Evolutionary conservation across 83 land plant species (phyloP), one percentile per base, ranked within the genome.

Genomic region (Picea mariana): DNA sequence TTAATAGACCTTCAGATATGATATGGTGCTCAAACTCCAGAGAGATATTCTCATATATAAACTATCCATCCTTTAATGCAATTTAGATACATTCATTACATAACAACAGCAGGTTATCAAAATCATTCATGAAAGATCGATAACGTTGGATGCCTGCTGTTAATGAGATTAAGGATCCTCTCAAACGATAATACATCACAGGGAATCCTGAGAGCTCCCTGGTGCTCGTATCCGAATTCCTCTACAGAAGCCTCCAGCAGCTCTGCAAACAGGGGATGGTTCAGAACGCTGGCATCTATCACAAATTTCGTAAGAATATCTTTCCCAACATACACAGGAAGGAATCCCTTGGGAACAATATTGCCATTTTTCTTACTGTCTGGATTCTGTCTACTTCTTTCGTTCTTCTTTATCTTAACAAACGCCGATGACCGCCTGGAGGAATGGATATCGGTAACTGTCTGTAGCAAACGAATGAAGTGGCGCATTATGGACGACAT

Each of bases 181-280:
- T 71, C 23, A 71, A 71, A 71, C 52, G 42, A 71, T 9, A 42
- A 34, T 3, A 71, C 6, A 40, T 71, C 75, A 71, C 75, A 71
- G 20, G 75, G 75, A 71, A 71, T 71, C 52, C 75, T 71, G 49
- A 71, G 49, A 71, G 75, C 75, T 2, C 75, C 75, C 2, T n/a
- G 20, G 6, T 71, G 52, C 9, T 71, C 52, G 20, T 71, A 71
- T 71, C 52, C 75, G 40, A 71, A 40, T 47, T 71, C 75, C 9
- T 71, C 21, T 17, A 18, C 23, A 40, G 75, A 71, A 71, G 52
- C 6, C 52, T 71, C 23, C 75, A 71, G 42, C 6, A 72, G 24
- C 20, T 72, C 42, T 5, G 55, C 55, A 72, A 42, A 42, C 0
- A 72, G 55, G 8, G 44, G 75, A 21, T 71, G 75, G 34, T 20